Percentiles rank a stretch among this genome's conserved stretches.
These are phyloP conservation scores for Gynostemma pentaphyllum DNA, from an alignment of 306 rosid genomes.

Conservation along the genomic window DNA sequence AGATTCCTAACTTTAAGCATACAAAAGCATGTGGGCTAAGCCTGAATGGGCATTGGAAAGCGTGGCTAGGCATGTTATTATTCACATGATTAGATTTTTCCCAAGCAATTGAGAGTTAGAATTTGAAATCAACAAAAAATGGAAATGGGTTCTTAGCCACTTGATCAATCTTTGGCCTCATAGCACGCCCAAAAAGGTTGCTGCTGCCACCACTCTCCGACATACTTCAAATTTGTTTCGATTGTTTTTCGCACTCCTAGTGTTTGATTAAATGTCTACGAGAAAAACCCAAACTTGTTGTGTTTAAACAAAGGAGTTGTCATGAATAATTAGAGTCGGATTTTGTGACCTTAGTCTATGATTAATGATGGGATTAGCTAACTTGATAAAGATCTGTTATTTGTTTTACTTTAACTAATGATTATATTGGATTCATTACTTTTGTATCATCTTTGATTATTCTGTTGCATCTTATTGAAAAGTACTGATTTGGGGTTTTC, in stretches of 20 bases:
- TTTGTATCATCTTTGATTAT: background rate
- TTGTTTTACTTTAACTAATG: conserved; percentile 6
- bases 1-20: conserved; percentile 44
- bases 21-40: conserved; percentile 43
- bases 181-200: conserved; percentile 37
- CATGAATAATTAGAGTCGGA: background rate
- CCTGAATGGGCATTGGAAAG: conserved; percentile 8
- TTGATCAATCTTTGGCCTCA: conserved; percentile 15
- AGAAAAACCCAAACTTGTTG: background rate
- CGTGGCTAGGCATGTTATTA: conserved; percentile 12
- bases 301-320: background rate
- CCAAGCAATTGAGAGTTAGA: background rate
- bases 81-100: background rate
- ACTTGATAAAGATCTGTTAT: background rate
- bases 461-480: background rate
- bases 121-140: too few relatives aligned
- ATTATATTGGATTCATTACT: conserved; percentile 1
- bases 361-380: background rate
- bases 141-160: too few relatives aligned
- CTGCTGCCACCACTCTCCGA: conserved; percentile 24
- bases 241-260: background rate
- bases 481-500: conserved; percentile 6
- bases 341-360: background rate
- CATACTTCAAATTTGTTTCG: background rate
- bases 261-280: background rate